Conservation (phyloP, 352 stramenopile genomes). For the Pythium sukuiense region DNA sequence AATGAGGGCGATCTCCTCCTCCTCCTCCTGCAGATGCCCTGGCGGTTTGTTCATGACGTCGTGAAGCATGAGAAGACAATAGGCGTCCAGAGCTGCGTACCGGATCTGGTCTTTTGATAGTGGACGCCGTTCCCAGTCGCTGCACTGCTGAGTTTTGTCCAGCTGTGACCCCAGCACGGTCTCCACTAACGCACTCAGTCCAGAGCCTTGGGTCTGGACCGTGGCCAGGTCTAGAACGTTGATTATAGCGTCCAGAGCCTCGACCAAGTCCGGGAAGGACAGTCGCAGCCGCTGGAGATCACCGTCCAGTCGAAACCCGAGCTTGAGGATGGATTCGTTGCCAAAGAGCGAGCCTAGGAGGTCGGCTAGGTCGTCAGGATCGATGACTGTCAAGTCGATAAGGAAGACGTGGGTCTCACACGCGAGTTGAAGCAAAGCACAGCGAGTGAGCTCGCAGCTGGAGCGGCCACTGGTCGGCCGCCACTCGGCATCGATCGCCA, state of each 20-base stretch:
- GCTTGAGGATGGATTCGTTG: slow-evolving; percentile 49
- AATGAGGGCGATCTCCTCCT: not conserved
- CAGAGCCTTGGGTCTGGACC: slow-evolving; percentile 22
- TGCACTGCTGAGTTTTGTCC: slow-evolving; percentile 66
- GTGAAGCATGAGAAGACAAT: slow-evolving; percentile 74
- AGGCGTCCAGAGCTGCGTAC: slow-evolving; percentile 75
- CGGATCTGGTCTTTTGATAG: slow-evolving; percentile 53
- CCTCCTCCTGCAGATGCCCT: not conserved
- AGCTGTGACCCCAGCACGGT: slow-evolving; percentile 54
- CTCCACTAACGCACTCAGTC: slow-evolving; percentile 50
- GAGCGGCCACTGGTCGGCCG: slow-evolving; percentile 36
- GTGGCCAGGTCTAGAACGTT: slow-evolving; percentile 65
- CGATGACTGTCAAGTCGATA: slow-evolving; percentile 51
- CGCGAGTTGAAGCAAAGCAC: slow-evolving; percentile 62
- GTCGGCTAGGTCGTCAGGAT: slow-evolving; percentile 57
- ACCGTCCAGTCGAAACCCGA: slow-evolving; percentile 62
- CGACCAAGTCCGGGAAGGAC: slow-evolving; percentile 55
- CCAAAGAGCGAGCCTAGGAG: slow-evolving; percentile 53
- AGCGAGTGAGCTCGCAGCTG: slow-evolving; percentile 42
- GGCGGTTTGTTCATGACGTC: not conserved
- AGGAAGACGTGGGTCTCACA: slow-evolving; percentile 66
- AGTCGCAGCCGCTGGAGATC: slow-evolving; percentile 66
- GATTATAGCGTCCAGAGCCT: slow-evolving; percentile 51
- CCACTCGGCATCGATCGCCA: slow-evolving; percentile 71
- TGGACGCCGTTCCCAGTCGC: slow-evolving; percentile 70